Evolutionary conservation across 345 rosid genomes (phyloP).

Genomic region (Alliaria petiolata): DNA sequence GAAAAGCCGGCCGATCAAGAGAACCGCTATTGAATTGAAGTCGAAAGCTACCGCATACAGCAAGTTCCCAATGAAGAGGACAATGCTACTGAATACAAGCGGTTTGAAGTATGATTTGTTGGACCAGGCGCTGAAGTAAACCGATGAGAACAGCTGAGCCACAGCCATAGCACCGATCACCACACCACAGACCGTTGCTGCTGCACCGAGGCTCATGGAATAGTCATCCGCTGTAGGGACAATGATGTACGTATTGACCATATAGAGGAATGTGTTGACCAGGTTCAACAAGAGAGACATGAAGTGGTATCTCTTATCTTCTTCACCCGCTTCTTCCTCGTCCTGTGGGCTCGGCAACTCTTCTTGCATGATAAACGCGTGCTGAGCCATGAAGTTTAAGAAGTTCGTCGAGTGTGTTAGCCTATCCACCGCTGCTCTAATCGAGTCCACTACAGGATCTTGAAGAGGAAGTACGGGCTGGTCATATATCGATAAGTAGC

Average conservation of each 20-base stretch:
- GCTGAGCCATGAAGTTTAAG: slow-evolving; percentile 83
- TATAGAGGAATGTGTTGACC: slow-evolving; percentile 81
- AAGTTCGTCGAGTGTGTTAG: slow-evolving; percentile 82
- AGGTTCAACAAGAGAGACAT: slow-evolving; percentile 85
- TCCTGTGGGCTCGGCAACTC: slow-evolving; percentile 75
- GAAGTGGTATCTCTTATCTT: slow-evolving; percentile 77
- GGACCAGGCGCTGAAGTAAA: slow-evolving; percentile 47
- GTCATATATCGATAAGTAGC: slow-evolving; percentile 90
- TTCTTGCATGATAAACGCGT: slow-evolving; percentile 91
- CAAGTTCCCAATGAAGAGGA: slow-evolving; percentile 70
- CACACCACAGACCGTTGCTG: slow-evolving; percentile 94
- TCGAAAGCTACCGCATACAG: slow-evolving; percentile 92
- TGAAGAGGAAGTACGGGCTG: slow-evolving; percentile 77
- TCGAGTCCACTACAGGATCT: slow-evolving; percentile 80
- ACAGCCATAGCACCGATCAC: slow-evolving; percentile 98
- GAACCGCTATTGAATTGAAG: slow-evolving; percentile 60
- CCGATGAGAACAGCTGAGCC: slow-evolving; percentile 93
- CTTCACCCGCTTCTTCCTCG: slow-evolving; percentile 56
- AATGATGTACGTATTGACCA: slow-evolving; percentile 88
- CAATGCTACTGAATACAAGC: slow-evolving; percentile 85
- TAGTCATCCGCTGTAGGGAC: slow-evolving; percentile 97
- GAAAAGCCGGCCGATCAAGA: slow-evolving; percentile 75
- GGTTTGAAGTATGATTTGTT: slow-evolving; percentile 91
- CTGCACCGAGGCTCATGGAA: slow-evolving; percentile 85
- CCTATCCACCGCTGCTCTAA: slow-evolving; percentile 89